Conservation (phyloP, 768 basidiomycete species). For the Trametes elegans region DNA sequence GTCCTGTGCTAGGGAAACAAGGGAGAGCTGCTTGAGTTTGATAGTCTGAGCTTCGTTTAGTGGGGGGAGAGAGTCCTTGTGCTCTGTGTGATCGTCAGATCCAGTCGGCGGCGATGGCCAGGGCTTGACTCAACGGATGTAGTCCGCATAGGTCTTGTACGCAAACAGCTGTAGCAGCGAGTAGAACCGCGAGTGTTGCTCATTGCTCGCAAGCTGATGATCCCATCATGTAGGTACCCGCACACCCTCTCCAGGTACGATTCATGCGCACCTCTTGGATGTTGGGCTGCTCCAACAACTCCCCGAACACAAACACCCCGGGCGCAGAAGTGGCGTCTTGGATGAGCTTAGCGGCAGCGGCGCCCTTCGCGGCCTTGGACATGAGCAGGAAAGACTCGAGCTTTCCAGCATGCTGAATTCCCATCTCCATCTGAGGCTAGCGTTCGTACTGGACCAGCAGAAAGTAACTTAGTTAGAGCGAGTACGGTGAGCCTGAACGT, state of each 20-base stretch:
- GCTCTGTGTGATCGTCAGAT: slow-evolving; percentile 41
- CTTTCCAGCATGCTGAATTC: slow-evolving; percentile 60
- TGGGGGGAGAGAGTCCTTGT: slow-evolving; percentile 62
- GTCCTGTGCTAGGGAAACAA: slow-evolving; percentile 78
- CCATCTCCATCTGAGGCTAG: slow-evolving; percentile 69
- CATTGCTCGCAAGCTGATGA: slow-evolving; percentile 69
- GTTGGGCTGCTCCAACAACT: slow-evolving; percentile 78
- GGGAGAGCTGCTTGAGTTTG: slow-evolving; percentile 92
- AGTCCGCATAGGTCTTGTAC: slow-evolving; percentile 84
- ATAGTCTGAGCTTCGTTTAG: slow-evolving; percentile 70
- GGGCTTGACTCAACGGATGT: slow-evolving; percentile 45
- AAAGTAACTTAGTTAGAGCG: neutral
- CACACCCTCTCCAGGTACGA: neutral
- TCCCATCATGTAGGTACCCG: no score
- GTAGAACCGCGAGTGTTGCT: slow-evolving; percentile 60
- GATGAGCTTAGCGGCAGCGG: slow-evolving; percentile 86
- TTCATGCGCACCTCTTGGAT: slow-evolving; percentile 70
- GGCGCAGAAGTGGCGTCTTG: slow-evolving; percentile 84
- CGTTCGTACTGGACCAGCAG: neutral
- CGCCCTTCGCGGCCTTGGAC: slow-evolving; percentile 89
- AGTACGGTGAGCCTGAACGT: neutral
- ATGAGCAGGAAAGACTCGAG: slow-evolving; percentile 91
- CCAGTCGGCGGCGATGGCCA: neutral
- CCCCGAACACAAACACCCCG: slow-evolving; percentile 90
- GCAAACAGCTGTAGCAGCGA: slow-evolving; percentile 83